Percentiles rank a stretch among this genome's conserved stretches.
These are phyloP conservation scores for Choiromyces venosus DNA, from an alignment of 495 filamentous ascomycete genomes.

Conservation along the genomic window DNA sequence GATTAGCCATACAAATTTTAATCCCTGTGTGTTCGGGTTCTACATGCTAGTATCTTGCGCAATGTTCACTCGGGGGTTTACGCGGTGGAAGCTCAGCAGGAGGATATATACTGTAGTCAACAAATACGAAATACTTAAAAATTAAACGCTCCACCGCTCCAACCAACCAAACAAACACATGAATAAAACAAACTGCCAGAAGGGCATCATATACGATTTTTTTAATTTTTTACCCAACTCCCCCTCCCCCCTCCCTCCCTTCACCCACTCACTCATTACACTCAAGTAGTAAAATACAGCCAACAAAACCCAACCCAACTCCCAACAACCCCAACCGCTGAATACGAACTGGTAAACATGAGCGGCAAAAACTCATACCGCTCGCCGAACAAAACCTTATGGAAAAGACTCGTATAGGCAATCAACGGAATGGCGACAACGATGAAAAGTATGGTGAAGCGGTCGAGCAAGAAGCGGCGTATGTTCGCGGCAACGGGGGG, in stretches of 20 bases:
- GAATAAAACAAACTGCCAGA: background rate
- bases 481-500: conserved; percentile 71
- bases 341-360: conserved; percentile 97
- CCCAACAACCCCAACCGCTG: conserved; percentile 86
- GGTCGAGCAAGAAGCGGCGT: conserved; percentile 80
- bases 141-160: too few relatives aligned
- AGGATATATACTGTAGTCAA: too few relatives aligned
- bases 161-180: too few relatives aligned
- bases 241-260: background rate
- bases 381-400: conserved; percentile 74
- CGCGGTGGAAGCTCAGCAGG: too few relatives aligned
- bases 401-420: conserved; percentile 76
- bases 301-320: conserved; percentile 96
- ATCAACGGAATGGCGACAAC: conserved; percentile 82
- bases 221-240: background rate
- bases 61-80: too few relatives aligned
- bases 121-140: too few relatives aligned
- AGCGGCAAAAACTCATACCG: conserved; percentile 84
- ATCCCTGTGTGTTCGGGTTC: too few relatives aligned
- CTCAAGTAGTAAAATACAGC: conserved; percentile 73
- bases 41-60: too few relatives aligned
- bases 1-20: too few relatives aligned
- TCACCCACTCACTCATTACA: background rate
- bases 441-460: conserved; percentile 83
- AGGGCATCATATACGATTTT: background rate